Base-by-base conservation (phyloP, 768 basidiomycete species). In the Agaricus sinodeliciosus region DNA sequence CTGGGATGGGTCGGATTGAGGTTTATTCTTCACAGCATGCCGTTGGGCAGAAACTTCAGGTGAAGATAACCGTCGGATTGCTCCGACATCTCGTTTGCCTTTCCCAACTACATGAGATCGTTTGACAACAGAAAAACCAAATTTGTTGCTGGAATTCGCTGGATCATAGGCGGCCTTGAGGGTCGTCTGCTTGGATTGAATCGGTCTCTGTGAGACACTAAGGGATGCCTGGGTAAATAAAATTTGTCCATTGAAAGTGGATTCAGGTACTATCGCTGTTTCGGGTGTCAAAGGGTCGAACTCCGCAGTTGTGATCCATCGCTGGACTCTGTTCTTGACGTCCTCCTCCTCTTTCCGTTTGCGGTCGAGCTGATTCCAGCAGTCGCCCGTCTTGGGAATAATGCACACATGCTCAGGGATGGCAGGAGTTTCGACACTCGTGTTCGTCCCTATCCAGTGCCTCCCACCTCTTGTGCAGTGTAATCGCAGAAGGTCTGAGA, bases 211-310 rank as follows among this genome's bases (percentile, higher is more conserved):
- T n/a, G 37, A 13, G 37, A 16, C 37, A 15, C 37, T 16, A 12
- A 39, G 42, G 9, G 25, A 22, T 2, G n/a, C 12, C 15, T 16
- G 44, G 3, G 28, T 0, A 7, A 18, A 41, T 15, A n/a, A 12
- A n/a, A n/a, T 4, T 34, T 34, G 28, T 22, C 26, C 44, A 27
- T 42, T 18, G 22, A 16, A 3, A 13, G 0, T 22, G 5, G 26
- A 11, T 35, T 47, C 39, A 8, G 31, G 45, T 11, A 47, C 15
- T 19, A 47, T 16, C 39, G 52, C 47, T 54, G 35, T 41, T 41
- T 48, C 52, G 9, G 52, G 52, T 11, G 52, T 47, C 37, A 54
- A 28, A 42, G 52, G 45, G n/a, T 47, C 40, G 43, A 54, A 54
- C 28, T 48, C 52, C 8, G 52, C 52, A 18, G 52, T 42, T 19